phyloP scores from a whole-genome alignment of 345 rosid species.

The Euphorbia pulcherrima region DNA sequence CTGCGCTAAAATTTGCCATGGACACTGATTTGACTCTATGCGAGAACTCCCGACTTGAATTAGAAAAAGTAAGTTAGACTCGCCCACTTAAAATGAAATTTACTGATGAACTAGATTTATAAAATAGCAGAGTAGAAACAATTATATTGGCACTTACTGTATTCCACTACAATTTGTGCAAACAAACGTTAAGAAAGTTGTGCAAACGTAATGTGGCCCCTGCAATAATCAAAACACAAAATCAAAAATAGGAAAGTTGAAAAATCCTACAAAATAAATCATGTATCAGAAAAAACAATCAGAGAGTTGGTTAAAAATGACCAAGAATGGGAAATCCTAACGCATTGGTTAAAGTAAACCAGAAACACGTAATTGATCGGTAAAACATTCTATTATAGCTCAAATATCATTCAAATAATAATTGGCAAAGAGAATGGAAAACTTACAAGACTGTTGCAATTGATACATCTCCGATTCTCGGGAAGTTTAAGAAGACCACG shows the following conservation, averaged over 20 bases:
- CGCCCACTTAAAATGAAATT: not conserved
- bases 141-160: constrained; percentile 49
- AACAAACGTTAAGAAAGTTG: constrained; percentile 79
- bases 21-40: constrained; percentile 89
- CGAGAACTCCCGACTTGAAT: constrained; percentile 76
- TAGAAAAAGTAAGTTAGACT: not conserved
- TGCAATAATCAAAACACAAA: constrained; percentile 26
- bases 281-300: not conserved
- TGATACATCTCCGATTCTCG: constrained; percentile 77
- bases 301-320: not conserved
- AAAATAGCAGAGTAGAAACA: not conserved
- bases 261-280: not conserved
- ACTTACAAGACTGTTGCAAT: constrained; percentile 72
- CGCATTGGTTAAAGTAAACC: not conserved
- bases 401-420: not conserved
- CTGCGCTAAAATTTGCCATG: constrained; percentile 78
- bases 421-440: not conserved
- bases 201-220: constrained; percentile 98
- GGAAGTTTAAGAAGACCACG: constrained; percentile 70
- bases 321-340: not conserved
- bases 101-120: not conserved
- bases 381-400: no score
- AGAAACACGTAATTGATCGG: not conserved
- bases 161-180: constrained; percentile 83
- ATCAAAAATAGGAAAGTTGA: not conserved